These are phyloP conservation scores for Herpetospermum pedunculosum DNA, from an alignment of 306 rosid genomes.

Conservation along the genomic window DNA sequence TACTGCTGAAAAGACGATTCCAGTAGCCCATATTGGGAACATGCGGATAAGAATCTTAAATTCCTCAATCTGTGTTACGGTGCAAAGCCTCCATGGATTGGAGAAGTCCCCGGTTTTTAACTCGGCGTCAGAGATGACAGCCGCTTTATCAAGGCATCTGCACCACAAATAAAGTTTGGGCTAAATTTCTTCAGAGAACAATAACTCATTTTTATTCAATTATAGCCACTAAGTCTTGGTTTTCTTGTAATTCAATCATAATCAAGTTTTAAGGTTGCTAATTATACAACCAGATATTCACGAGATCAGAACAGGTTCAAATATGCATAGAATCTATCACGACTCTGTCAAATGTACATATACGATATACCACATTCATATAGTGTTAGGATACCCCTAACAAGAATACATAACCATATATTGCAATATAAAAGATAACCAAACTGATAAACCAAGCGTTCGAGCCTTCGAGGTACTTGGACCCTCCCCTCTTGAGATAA, in stretches of 20 bases:
- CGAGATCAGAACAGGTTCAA: neutral
- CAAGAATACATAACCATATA: no score
- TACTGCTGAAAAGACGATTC: conserved; percentile 77
- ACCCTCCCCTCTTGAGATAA: no score
- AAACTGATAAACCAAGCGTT: no score
- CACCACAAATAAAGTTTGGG: conserved; percentile 11
- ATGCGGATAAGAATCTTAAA: conserved; percentile 82
- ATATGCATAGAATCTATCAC: neutral
- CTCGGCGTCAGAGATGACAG: conserved; percentile 53
- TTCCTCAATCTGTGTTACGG: conserved; percentile 93
- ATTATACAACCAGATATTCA: neutral
- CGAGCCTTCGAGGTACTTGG: no score
- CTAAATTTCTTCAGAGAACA: neutral
- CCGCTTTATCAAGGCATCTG: conserved; percentile 91
- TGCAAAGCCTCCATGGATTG: conserved; percentile 78
- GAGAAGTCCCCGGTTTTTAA: conserved; percentile 41
- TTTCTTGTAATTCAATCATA: neutral
- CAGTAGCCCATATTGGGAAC: conserved; percentile 95
- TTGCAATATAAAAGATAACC: no score
- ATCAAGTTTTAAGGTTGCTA: neutral
- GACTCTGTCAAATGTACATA: neutral
- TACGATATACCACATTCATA: no score
- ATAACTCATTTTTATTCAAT: neutral
- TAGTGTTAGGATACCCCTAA: no score
- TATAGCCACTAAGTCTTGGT: neutral